phyloP scores from a whole-genome alignment of 495 filamentous ascomycete species.

The Xylaria flabelliformis region DNA sequence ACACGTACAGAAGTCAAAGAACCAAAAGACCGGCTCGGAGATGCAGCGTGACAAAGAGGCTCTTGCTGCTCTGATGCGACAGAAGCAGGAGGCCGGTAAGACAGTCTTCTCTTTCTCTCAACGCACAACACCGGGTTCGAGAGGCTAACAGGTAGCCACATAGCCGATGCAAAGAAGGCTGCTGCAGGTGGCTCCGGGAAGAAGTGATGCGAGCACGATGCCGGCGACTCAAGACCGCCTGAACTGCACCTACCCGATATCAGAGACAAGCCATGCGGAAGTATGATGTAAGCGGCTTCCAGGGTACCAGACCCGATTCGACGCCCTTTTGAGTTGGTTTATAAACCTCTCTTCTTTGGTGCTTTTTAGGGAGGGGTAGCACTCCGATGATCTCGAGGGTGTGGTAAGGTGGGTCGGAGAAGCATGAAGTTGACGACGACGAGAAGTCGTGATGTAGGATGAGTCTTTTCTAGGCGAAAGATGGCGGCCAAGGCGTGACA shows the following conservation, averaged over 20 bases:
- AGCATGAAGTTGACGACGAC: slow-evolving; percentile 6
- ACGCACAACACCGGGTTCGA: background rate
- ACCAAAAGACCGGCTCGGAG: slow-evolving; percentile 68
- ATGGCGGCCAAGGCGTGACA: slow-evolving; percentile 29
- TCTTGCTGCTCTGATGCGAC: slow-evolving; percentile 82
- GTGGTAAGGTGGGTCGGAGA: slow-evolving; percentile 7
- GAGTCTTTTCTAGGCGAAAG: slow-evolving; percentile 27
- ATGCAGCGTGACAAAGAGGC: slow-evolving; percentile 75
- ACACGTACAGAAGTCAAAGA: slow-evolving; percentile 64
- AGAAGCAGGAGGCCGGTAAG: slow-evolving; percentile 87
- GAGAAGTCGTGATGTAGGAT: slow-evolving; percentile 35
- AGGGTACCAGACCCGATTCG: background rate
- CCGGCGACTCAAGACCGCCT: slow-evolving; percentile 15
- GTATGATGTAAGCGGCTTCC: slow-evolving; percentile 1
- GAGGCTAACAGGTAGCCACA: slow-evolving; percentile 5
- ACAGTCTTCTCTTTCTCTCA: background rate
- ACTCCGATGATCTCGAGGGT: slow-evolving; percentile 13
- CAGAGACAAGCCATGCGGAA: background rate
- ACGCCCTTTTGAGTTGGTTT: background rate
- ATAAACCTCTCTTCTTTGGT: background rate
- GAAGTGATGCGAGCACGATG: slow-evolving; percentile 29
- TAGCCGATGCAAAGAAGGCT: slow-evolving; percentile 60
- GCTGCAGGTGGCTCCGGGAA: slow-evolving; percentile 41
- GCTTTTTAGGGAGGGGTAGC: background rate
- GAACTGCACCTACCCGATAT: slow-evolving; percentile 1